Base-by-base conservation (phyloP, 1,284 basidiomycete genomes). In the Tetrapyrgos nigripes region DNA sequence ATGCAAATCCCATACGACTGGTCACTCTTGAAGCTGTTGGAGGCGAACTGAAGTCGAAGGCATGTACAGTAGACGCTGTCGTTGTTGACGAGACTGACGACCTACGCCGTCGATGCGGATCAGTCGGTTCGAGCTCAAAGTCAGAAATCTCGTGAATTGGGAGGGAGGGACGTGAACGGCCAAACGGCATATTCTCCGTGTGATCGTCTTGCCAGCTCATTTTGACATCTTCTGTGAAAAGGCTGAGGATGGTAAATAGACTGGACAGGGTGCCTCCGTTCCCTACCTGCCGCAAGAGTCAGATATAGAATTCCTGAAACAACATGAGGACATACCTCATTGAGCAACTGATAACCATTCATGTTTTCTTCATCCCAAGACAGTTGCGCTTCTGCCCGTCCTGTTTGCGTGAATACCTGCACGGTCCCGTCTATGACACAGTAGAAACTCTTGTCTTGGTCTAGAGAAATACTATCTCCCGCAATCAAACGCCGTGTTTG, bases 211-310 rank as follows among this genome's bases (percentile, higher is more conserved):
- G 87, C 93, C 94, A 97, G 60, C 93, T 91, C 66, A 98, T 87
- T 74, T 96, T 92, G 67, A 99, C 91, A 69, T 98, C 93, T 74
- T 99, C 97, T 1, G 97, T 99, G 76, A 99, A 99, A 49, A 99
- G 81, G 58, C 80, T 93, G 53, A 99, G 83, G 70, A 99, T 99
- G 13, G 95, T 98, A 76, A 99, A 98, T 40, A 98, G 82, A 67
- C 94, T 97, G 40, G 95, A 97, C 14, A 98, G 80, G 0, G 96
- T 99, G 10, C 97, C 95, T 4, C 96, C 96, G n/a, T 89, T 92
- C 40, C 92, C 89, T 28, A 98, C 37, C 37, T 40, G 17, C 19
- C 37, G 19, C 6, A 4, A 40, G 14, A 8, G 31, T 33, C 8
- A 8, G 19, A 40, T 9, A n/a, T 9, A 40, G n/a, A 40, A 40